Base-by-base conservation (phyloP, 257 asterid species). In the Ligustrum vulgare region DNA sequence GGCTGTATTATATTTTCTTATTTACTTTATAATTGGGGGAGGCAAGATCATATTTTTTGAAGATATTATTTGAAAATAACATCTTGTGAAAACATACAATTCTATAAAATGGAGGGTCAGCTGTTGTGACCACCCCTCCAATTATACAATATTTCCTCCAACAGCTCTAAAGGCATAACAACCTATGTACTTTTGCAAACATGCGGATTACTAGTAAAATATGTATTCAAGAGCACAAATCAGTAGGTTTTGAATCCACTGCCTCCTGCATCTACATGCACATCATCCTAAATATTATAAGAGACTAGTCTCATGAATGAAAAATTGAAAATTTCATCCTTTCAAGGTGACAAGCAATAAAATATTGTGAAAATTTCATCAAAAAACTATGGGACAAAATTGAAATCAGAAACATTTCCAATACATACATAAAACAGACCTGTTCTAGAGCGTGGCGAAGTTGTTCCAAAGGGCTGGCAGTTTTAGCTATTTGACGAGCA, bases 401-500 rank as follows among this genome's bases (percentile, higher is more conserved):
- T 72, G 23, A 41, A 56, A 47, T 35, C 9, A 68, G 60, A 63
- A 60, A 45, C 23, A 34, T 75, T 22, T 64, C 49, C 45, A 71
- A 33, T 25, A 36, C 49, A 23, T 68, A 56, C 73, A 81, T 76
- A 83, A 68, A 69, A 83, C 91, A 81, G 84, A 92, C 98, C 98
- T 87, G 93, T 76, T 86, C 90, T 62, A 94, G 81, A 39, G 94
- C 85, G 69, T 70, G 93, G 70, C 89, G 93, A 72, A 95, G 89
- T 78, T 88, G 96, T 80, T 93, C 97, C 89, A 84, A 80, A 67
- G 98, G 99, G 82, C 90, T 76, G 54, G 92, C 87, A n/a, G 84
- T 83, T 81, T 88, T 93, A 68, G 97, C 90, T 49, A 86, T 81
- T 79, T 91, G 96, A 76, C 69, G 86, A 75, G 96, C 96, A 25